phyloP scores from a whole-genome alignment of 495 filamentous ascomycete species.

The Hyaloscypha bicolor region DNA sequence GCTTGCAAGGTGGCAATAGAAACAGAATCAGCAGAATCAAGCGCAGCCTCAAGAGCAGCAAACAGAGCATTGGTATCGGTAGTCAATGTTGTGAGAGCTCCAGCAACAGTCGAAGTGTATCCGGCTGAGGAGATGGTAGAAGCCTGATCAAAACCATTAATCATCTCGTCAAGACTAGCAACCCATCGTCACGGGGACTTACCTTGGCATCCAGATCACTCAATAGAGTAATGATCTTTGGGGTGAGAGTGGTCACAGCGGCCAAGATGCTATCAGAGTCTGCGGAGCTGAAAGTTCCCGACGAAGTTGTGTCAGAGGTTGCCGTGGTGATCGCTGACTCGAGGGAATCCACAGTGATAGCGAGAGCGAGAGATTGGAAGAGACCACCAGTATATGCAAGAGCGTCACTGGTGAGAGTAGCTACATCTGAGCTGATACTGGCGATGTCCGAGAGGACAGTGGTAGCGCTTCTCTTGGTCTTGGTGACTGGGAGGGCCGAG shows the following conservation, averaged over 20 bases:
- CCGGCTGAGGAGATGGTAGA: constrained; percentile 11
- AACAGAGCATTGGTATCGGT: constrained; percentile 13
- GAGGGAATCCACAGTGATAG: constrained; percentile 5
- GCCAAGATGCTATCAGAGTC: constrained; percentile 8
- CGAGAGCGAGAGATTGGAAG: neutral
- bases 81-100: neutral
- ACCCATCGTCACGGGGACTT: neutral
- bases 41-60: constrained; percentile 3
- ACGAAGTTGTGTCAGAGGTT: constrained; percentile 13
- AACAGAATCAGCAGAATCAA: constrained; percentile 5
- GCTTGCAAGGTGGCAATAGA: neutral
- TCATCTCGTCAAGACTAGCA: neutral
- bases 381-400: constrained; percentile 6
- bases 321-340: constrained; percentile 2
- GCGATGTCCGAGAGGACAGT: constrained; percentile 12
- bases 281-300: constrained; percentile 5
- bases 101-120: constrained; percentile 1
- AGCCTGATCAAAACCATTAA: neutral
- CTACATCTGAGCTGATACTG: constrained; percentile 12
- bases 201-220: constrained; percentile 19
- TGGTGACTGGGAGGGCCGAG: constrained; percentile 2
- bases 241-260: constrained; percentile 10
- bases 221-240: constrained; percentile 8
- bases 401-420: constrained; percentile 9
- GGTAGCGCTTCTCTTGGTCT: neutral